Percentiles rank a stretch among this genome's conserved stretches.
phyloP scores from a whole-genome alignment of 2,329 filamentous ascomycete genomes.

The Ceratocystis variospora region DNA sequence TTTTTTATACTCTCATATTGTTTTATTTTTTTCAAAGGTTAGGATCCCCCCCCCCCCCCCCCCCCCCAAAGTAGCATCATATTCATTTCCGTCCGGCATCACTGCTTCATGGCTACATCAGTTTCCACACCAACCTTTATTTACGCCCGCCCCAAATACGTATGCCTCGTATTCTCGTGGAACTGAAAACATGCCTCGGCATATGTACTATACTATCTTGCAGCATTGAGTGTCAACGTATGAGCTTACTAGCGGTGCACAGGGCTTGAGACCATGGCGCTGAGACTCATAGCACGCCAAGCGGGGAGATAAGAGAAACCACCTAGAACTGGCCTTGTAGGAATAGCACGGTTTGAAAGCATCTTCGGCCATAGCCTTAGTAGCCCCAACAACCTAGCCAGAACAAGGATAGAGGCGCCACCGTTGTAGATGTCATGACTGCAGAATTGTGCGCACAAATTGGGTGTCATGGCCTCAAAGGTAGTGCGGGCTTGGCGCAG shows the following conservation, averaged over 20 bases:
- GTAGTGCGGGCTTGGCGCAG: constrained; percentile 18
- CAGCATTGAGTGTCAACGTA: constrained; percentile 20
- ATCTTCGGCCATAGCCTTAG: constrained; percentile 17
- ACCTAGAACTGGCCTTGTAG: constrained; percentile 17
- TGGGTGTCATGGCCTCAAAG: constrained; percentile 22
- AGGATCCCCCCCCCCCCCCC: no score
- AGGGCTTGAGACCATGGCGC: constrained; percentile 21
- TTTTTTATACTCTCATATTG: no score
- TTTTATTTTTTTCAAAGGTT: no score
- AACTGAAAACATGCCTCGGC: background rate
- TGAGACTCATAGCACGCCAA: constrained; percentile 21
- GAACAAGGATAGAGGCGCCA: constrained; percentile 22
- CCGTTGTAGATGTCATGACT: constrained; percentile 19
- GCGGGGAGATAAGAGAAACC: constrained; percentile 21
- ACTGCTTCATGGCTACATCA: background rate
- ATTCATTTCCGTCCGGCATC: background rate
- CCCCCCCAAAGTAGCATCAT: background rate
- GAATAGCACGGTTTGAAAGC: constrained; percentile 21
- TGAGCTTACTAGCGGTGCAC: constrained; percentile 20
- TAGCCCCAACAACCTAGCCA: constrained; percentile 21
- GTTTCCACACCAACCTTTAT: background rate
- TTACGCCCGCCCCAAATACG: background rate
- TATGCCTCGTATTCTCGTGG: background rate
- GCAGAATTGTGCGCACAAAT: constrained; percentile 23
- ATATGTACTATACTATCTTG: background rate